Percentiles rank a stretch among this genome's conserved stretches.
Evolutionary conservation across 495 filamentous ascomycete genomes (phyloP).

Genomic region (Stereocaulon alpinum): DNA sequence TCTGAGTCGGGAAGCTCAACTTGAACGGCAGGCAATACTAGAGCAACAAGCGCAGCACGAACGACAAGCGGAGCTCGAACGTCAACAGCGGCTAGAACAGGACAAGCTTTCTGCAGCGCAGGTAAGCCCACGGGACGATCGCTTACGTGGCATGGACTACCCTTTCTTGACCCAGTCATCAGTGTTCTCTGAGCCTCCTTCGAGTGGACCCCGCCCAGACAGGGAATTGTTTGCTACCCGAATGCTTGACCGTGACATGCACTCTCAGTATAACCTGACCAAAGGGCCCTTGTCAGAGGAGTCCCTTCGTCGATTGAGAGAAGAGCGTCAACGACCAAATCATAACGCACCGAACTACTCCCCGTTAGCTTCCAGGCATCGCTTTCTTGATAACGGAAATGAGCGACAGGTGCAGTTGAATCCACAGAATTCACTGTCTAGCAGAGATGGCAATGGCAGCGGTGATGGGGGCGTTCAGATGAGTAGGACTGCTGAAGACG

Average conservation of each 20-base stretch:
- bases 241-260: background rate
- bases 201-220: slow-evolving; percentile 4
- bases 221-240: slow-evolving; percentile 1
- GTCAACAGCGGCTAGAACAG: slow-evolving; percentile 6
- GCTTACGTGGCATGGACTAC: slow-evolving; percentile 8
- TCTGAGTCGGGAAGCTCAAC: slow-evolving; percentile 10
- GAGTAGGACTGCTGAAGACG: slow-evolving; percentile 51
- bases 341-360: slow-evolving; percentile 3
- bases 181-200: slow-evolving; percentile 7
- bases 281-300: slow-evolving; percentile 17
- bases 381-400: slow-evolving; percentile 1
- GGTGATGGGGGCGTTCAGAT: slow-evolving; percentile 15
- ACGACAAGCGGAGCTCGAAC: slow-evolving; percentile 10
- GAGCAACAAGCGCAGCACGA: slow-evolving; percentile 11
- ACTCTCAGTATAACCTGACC: slow-evolving; percentile 1
- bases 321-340: slow-evolving; percentile 10
- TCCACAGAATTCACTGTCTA: slow-evolving; percentile 4
- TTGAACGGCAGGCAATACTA: slow-evolving; percentile 4
- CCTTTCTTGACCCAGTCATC: slow-evolving; percentile 15
- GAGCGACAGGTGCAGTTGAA: slow-evolving; percentile 7
- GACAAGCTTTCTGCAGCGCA: background rate
- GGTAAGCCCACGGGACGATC: slow-evolving; percentile 8
- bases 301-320: slow-evolving; percentile 12
- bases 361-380: slow-evolving; percentile 7
- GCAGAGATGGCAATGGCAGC: slow-evolving; percentile 9